Base-by-base conservation (phyloP, 257 asterid genomes). In the Plantago ovata region DNA sequence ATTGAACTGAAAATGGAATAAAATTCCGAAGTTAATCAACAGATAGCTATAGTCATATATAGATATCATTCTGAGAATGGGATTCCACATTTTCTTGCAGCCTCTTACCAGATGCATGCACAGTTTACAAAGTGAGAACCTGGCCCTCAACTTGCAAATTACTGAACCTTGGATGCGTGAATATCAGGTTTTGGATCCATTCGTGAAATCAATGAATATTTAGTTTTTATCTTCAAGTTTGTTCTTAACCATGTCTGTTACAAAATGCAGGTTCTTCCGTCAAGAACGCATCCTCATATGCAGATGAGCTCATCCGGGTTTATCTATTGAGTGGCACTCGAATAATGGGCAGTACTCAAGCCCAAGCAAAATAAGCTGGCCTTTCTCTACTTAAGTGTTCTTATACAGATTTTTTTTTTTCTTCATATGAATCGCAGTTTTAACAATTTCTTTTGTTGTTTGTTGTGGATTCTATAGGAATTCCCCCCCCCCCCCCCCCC, bases 251-350 rank as follows among this genome's bases (percentile, higher is more conserved):
- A 28, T 28, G 3, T 6, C 36, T 28, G 7, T 3, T 28, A 28
- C 36, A 28, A 28, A 28, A 28, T 28, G 7, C 36, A 28, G 96
- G 98, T 92, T 61, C 95, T 92, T 69, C 95, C 95, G 33, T 85
- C 85, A 15, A 83, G 96, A 82, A 85, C 91, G 47, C 98, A 92
- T 71, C 96, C 96, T 32, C 95, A 80, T 40, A 92, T 92, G 95
- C 96, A 88, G 71, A 92, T 92, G 98, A 87, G 95, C 67, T 75
- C 93, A 10, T 76, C 86, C 6, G 95, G 98, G 98, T 94, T 60
- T 88, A 85, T 56, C 63, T 92, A 42, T 58, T 92, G 70, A 78
- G 93, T 33, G 98, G 98, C 66, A 85, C 78, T 38, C 78, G 86
- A 42, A 80, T 92, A 65, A 72, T 56, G 13, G 20, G 58, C 64